Evolutionary conservation across 2,329 filamentous ascomycete genomes (phyloP), one percentile per base, ranked within the genome.

Genomic region (Aspergillus brunneoviolaceus): DNA sequence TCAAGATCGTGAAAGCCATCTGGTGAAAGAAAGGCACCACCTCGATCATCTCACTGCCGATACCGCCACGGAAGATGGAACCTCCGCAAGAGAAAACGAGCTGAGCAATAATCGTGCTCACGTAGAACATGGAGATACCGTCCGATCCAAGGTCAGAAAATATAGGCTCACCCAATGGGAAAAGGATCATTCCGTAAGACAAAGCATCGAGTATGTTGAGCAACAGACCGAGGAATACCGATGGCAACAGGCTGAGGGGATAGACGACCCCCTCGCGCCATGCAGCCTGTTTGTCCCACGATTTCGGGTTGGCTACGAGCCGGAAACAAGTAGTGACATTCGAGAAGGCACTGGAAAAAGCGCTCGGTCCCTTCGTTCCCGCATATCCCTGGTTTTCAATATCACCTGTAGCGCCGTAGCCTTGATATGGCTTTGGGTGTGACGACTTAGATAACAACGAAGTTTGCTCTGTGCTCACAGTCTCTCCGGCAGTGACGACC

Each of bases 1-100:
- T 81, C 65, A 95, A 87, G 71, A 98, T 97, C 31, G 89, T 94
- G 64, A 89, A 87, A 0, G 95, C 93, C 94, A 99, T 99, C 70
- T 94, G 96, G 78, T 99, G 95, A 74, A 99, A 98, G 79, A 99
- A 99, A 0, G 94, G 95, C 0, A 99, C 94, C 1, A 98, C 94
- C 78, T 99, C 95, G 66, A 98, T 99, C 87, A 99, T 88, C 76
- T 99, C 95, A 2, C 95, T 98, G 5, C 95, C 95, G 60, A 99
- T 87, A 3, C 91, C 92, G 16, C 95, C 94, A 66, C 85, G 89
- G 79, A 99, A 99, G 35, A 91, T 87, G 70, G 93, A 97, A 0
- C 92, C 90, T 3, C 87, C 88, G 21, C 84, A 83, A 0, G 94
- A 97, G 73, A 94, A 98, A 16, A 92, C 90, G 55, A 99, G 76